Evolutionary conservation across 73 alveolate genomes (phyloP).

Genomic region (Tetrahymena malaccensis): DNA sequence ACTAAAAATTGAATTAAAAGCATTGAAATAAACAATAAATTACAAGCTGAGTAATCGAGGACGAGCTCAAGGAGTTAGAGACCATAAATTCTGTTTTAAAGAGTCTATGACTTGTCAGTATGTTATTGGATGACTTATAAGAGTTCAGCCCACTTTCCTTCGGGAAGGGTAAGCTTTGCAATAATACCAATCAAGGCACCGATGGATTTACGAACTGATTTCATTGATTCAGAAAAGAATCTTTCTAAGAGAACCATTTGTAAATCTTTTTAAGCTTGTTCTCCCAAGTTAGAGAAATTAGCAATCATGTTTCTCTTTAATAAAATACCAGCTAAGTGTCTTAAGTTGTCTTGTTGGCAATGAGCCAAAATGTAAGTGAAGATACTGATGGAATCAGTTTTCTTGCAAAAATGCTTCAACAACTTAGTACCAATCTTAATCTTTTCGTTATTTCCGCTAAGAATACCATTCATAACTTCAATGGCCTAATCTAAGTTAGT

Average conservation of each 20-base stretch:
- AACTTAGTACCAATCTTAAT: slow-evolving; percentile 23
- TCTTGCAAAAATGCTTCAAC: slow-evolving; percentile 12
- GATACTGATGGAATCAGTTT: slow-evolving; percentile 7
- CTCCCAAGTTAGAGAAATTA: background rate
- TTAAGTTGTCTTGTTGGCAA: slow-evolving; percentile 1
- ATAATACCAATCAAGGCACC: background rate
- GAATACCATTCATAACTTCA: slow-evolving; percentile 3
- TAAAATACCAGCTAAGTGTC: slow-evolving; percentile 30
- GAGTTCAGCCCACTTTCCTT: background rate
- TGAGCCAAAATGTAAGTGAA: slow-evolving; percentile 21
- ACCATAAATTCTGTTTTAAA: background rate
- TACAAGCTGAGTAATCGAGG: background rate
- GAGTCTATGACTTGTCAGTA: background rate
- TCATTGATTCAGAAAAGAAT: background rate
- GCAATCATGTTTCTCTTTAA: slow-evolving; percentile 38
- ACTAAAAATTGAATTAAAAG: background rate
- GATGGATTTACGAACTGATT: background rate
- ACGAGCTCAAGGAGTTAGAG: background rate
- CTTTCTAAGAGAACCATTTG: background rate
- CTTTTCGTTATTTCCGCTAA: slow-evolving; percentile 20
- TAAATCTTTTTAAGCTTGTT: background rate
- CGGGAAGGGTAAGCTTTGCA: background rate
- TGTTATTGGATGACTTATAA: background rate
- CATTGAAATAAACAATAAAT: background rate
- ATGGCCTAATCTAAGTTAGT: background rate